These are phyloP conservation scores for Botryotinia convoluta DNA, from an alignment of 2,329 filamentous ascomycete species.

Conservation along the genomic window DNA sequence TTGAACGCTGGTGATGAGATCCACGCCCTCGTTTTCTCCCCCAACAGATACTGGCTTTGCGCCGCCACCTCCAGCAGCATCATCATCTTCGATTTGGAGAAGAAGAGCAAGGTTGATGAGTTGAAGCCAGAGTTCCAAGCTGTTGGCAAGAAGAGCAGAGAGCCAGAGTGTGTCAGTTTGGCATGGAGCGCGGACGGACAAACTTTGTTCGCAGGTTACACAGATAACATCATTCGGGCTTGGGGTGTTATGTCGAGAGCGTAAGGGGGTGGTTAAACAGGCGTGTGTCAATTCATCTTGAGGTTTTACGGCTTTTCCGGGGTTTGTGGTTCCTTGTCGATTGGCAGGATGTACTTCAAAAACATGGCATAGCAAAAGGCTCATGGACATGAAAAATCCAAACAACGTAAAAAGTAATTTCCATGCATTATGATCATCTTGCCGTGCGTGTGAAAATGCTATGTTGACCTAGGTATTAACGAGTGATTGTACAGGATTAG, in stretches of 20 bases:
- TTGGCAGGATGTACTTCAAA: constrained; percentile 38
- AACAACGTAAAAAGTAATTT: constrained; percentile 23
- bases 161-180: constrained; percentile 96
- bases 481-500: neutral
- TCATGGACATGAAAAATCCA: constrained; percentile 35
- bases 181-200: constrained; percentile 98
- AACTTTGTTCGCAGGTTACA: constrained; percentile 99
- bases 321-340: constrained; percentile 36
- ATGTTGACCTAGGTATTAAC: neutral
- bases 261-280: constrained; percentile 48
- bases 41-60: constrained; percentile 99
- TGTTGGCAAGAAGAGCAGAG: constrained; percentile 97
- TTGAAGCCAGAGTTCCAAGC: constrained; percentile 97
- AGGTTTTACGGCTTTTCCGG: constrained; percentile 36
- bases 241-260: constrained; percentile 97
- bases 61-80: constrained; percentile 95
- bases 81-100: constrained; percentile 99
- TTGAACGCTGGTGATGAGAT: constrained; percentile 99
- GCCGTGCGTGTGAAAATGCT: constrained; percentile 2
- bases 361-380: constrained; percentile 37
- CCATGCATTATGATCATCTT: constrained; percentile 7
- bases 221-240: constrained; percentile 97
- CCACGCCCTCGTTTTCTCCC: constrained; percentile 99
- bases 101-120: constrained; percentile 99
- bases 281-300: constrained; percentile 33